Conservation (phyloP, 768 basidiomycete genomes). For the Hygrophorus russula region DNA sequence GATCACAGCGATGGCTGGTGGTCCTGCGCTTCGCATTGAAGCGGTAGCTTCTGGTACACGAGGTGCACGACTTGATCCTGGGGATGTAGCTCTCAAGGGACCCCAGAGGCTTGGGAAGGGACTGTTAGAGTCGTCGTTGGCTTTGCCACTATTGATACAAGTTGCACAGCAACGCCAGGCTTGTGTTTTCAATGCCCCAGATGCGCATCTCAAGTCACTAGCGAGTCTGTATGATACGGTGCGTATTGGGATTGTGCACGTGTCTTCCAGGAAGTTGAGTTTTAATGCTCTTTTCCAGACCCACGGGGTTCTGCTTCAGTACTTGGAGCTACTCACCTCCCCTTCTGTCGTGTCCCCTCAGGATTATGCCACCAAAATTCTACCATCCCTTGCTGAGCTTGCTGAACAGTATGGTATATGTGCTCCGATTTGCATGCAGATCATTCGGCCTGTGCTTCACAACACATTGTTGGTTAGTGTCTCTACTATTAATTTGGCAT, state of each 20-base stretch:
- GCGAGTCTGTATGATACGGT: conserved; percentile 86
- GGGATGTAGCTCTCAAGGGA: conserved; percentile 52
- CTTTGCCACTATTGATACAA: conserved; percentile 84
- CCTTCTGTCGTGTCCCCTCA: conserved; percentile 53
- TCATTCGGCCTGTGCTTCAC: conserved; percentile 76
- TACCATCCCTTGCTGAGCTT: conserved; percentile 69
- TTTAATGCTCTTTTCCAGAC: conserved; percentile 38
- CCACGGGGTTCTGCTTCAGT: conserved; percentile 88
- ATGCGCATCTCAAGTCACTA: conserved; percentile 77
- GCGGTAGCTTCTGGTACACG: conserved; percentile 72
- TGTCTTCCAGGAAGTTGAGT: conserved; percentile 8
- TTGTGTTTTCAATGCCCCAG: conserved; percentile 63
- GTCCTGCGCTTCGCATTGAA: conserved; percentile 77
- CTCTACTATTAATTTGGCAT: neutral
- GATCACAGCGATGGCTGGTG: conserved; percentile 85
- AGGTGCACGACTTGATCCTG: conserved; percentile 61
- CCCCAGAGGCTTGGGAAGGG: conserved; percentile 56
- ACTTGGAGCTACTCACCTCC: conserved; percentile 76
- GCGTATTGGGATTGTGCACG: conserved; percentile 19
- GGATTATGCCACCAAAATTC: conserved; percentile 62
- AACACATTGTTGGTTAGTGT: conserved; percentile 44
- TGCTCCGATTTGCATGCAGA: conserved; percentile 87
- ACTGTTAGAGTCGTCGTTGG: conserved; percentile 59
- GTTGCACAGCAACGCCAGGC: conserved; percentile 86
- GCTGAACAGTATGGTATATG: conserved; percentile 70